Percentiles rank a stretch among this genome's conserved stretches.
These are phyloP conservation scores for Penicillium paxilli DNA, from an alignment of 495 filamentous ascomycete species.

Conservation along the genomic window DNA sequence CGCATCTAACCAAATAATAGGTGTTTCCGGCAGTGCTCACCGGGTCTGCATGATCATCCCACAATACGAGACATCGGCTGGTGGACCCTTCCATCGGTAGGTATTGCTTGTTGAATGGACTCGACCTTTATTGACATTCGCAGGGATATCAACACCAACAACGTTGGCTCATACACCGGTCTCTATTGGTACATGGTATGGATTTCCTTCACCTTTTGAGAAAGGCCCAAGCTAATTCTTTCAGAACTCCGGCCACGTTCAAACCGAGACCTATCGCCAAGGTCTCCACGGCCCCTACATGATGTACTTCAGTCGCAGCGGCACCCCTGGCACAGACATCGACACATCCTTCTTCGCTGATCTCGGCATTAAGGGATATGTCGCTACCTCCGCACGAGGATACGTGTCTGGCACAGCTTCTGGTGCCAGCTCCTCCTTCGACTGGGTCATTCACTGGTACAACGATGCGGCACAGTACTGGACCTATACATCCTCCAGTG, in stretches of 20 bases:
- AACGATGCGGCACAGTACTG: constrained; percentile 65
- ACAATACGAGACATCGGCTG: constrained; percentile 47
- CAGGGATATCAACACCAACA: constrained; percentile 66
- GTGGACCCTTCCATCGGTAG: constrained; percentile 51
- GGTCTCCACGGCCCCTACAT: constrained; percentile 70
- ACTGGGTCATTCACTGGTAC: constrained; percentile 64
- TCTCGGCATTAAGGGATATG: constrained; percentile 58
- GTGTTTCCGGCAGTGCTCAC: constrained; percentile 29
- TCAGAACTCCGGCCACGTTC: constrained; percentile 57
- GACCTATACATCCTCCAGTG: constrained; percentile 52
- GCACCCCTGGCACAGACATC: constrained; percentile 48
- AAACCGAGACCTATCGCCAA: constrained; percentile 61
- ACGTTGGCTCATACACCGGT: constrained; percentile 55
- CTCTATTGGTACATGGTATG: constrained; percentile 67
- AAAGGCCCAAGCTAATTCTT: not conserved
- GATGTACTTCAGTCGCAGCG: constrained; percentile 59
- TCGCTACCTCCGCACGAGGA: constrained; percentile 53
- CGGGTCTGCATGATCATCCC: constrained; percentile 40
- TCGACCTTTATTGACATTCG: constrained; percentile 1
- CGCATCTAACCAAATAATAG: constrained; percentile 12
- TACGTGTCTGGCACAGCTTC: constrained; percentile 60
- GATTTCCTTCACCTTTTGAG: not conserved
- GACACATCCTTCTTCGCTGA: constrained; percentile 62
- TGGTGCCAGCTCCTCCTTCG: constrained; percentile 46
- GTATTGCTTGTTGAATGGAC: not conserved